Evolutionary conservation across 176 grass and related monocot genomes (phyloP).

Genomic region (Phoenix dactylifera): DNA sequence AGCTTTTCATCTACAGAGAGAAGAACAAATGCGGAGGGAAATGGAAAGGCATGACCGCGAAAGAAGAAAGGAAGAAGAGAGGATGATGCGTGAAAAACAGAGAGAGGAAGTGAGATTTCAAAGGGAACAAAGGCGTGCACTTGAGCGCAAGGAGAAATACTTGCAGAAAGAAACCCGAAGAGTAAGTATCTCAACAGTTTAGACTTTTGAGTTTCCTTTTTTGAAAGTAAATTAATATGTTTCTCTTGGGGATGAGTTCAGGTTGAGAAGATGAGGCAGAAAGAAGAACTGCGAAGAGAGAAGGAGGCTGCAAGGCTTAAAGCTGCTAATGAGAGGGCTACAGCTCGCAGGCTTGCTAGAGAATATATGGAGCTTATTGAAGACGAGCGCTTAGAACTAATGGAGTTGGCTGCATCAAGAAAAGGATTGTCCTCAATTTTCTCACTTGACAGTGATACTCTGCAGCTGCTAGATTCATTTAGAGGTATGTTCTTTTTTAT

Average conservation of each 20-base stretch:
- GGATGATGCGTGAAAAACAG: constrained; percentile 66
- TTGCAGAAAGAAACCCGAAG: constrained; percentile 59
- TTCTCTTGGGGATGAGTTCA: constrained; percentile 12
- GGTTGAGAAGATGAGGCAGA: constrained; percentile 81
- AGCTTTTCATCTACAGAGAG: constrained; percentile 45
- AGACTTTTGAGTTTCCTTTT: neutral
- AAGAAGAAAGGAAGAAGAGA: constrained; percentile 90
- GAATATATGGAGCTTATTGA: constrained; percentile 91
- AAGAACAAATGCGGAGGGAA: constrained; percentile 85
- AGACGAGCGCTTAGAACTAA: constrained; percentile 91
- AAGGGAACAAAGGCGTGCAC: constrained; percentile 69
- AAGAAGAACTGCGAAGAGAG: constrained; percentile 80
- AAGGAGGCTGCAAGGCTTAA: constrained; percentile 82
- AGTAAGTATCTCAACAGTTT: constrained; percentile 37
- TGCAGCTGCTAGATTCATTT: constrained; percentile 85
- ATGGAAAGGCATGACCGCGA: constrained; percentile 79
- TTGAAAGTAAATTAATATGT: neutral
- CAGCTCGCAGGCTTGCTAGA: constrained; percentile 74
- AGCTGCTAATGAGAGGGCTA: constrained; percentile 84
- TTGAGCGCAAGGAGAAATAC: constrained; percentile 86
- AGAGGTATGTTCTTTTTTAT: constrained; percentile 41
- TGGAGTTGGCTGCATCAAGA: constrained; percentile 72
- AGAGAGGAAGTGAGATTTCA: constrained; percentile 79
- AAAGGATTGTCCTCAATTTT: constrained; percentile 84
- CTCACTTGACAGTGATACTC: constrained; percentile 67